phyloP scores from a whole-genome alignment of 352 stramenopile genomes.

The Phytophthora megakarya region DNA sequence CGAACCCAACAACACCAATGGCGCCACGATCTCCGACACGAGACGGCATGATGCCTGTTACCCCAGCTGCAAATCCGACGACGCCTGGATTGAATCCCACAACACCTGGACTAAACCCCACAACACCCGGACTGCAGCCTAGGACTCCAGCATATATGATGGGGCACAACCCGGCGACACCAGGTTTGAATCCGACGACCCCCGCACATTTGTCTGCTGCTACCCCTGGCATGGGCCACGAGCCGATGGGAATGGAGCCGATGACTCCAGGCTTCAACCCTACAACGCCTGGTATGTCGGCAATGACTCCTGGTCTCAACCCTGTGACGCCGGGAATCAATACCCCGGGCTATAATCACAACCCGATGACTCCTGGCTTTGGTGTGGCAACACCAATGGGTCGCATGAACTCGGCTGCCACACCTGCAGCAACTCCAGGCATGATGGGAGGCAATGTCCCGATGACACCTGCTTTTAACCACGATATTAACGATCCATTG shows the following conservation, averaged over 20 bases:
- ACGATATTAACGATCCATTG: conserved; percentile 49
- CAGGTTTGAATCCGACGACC: conserved; percentile 75
- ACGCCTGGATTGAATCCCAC: conserved; percentile 85
- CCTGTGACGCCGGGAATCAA: conserved; percentile 82
- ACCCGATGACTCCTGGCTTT: conserved; percentile 87
- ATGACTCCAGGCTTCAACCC: conserved; percentile 90
- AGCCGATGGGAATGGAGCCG: conserved; percentile 80
- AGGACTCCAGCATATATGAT: conserved; percentile 55
- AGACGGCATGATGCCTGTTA: conserved; percentile 71
- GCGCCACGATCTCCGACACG: conserved; percentile 66
- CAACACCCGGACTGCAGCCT: conserved; percentile 51
- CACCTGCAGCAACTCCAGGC: conserved; percentile 71
- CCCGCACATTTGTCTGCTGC: conserved; percentile 72
- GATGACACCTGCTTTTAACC: conserved; percentile 78
- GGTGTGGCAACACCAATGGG: conserved; percentile 81
- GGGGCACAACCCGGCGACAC: conserved; percentile 81
- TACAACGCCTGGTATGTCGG: conserved; percentile 78
- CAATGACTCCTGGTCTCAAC: conserved; percentile 83
- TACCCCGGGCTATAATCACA: conserved; percentile 84
- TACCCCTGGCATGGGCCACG: conserved; percentile 71
- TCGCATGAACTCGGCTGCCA: conserved; percentile 69
- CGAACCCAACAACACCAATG: conserved; percentile 56
- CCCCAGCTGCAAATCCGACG: conserved; percentile 68
- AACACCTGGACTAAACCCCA: conserved; percentile 76
- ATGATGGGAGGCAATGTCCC: conserved; percentile 71